These are phyloP conservation scores for Athelia sp. DNA, from an alignment of 1,284 basidiomycete species.

Conservation along the genomic window DNA sequence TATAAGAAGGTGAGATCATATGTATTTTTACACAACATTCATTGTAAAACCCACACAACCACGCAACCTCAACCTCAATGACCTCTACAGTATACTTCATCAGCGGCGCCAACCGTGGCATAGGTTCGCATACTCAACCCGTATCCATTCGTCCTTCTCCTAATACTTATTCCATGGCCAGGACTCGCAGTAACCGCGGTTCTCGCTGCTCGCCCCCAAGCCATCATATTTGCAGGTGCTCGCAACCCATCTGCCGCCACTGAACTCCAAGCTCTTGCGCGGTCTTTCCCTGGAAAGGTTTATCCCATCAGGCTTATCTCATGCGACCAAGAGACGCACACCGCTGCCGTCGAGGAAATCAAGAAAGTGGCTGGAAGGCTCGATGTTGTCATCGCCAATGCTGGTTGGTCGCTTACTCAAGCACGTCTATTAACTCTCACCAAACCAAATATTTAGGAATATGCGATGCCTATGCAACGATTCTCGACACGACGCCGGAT, in stretches of 20 bases:
- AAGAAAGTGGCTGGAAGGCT: background rate
- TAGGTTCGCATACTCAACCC: background rate
- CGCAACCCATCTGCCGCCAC: background rate
- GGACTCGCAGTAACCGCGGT: background rate
- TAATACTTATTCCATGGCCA: background rate
- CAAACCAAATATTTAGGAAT: background rate
- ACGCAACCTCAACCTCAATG: no score
- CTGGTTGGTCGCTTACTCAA: background rate
- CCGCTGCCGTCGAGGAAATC: conserved; percentile 2
- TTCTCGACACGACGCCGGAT: background rate
- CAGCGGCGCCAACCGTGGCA: background rate
- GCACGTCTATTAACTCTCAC: background rate
- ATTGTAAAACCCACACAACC: no score
- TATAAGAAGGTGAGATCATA: no score
- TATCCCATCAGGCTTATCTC: background rate
- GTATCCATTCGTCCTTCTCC: background rate
- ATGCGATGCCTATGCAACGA: background rate
- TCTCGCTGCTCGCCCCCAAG: background rate
- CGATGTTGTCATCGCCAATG: conserved; percentile 3
- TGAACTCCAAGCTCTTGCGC: background rate
- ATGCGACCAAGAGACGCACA: background rate
- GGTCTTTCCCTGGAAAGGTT: background rate
- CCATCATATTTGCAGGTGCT: background rate
- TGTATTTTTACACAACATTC: no score
- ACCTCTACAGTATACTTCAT: background rate